phyloP scores from a whole-genome alignment of 1,284 basidiomycete genomes.

The Apiotrichum laibachii region DNA sequence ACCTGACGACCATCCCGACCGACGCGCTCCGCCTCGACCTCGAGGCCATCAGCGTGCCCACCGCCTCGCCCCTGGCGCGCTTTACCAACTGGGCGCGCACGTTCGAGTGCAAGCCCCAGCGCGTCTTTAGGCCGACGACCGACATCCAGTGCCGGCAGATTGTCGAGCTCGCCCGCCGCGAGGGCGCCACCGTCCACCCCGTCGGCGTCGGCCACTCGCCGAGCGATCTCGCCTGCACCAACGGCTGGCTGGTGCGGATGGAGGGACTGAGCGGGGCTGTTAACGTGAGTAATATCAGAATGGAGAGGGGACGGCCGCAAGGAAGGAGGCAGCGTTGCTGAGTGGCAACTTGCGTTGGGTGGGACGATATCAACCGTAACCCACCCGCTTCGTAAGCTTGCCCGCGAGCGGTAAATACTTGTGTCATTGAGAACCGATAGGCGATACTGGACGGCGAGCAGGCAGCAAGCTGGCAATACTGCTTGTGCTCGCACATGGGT shows the following conservation, averaged over 20 bases:
- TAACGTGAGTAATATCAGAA: conserved; percentile 60
- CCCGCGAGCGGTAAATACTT: too few relatives aligned
- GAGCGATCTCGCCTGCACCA: conserved; percentile 84
- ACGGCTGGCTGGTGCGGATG: conserved; percentile 76
- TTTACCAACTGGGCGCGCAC: conserved; percentile 59
- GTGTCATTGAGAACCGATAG: too few relatives aligned
- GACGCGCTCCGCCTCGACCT: conserved; percentile 26
- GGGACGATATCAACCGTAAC: too few relatives aligned
- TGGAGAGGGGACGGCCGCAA: neutral
- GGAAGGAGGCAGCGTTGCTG: neutral
- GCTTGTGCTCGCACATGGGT: too few relatives aligned
- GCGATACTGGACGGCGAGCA: too few relatives aligned
- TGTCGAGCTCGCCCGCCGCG: conserved; percentile 76
- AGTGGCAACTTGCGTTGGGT: too few relatives aligned
- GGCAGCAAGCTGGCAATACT: too few relatives aligned
- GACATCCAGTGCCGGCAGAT: conserved; percentile 71
- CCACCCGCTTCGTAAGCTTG: too few relatives aligned
- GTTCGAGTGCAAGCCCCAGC: conserved; percentile 51
- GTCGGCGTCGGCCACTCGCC: conserved; percentile 91
- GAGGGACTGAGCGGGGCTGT: conserved; percentile 66
- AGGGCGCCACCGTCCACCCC: conserved; percentile 70
- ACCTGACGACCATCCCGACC: conserved; percentile 11
- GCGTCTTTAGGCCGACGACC: conserved; percentile 72
- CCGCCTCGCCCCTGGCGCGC: conserved; percentile 26
- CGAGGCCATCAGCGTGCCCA: conserved; percentile 34